Evolutionary conservation across 2,329 filamentous ascomycete species (phyloP).

Genomic region (Camillea tinctor): DNA sequence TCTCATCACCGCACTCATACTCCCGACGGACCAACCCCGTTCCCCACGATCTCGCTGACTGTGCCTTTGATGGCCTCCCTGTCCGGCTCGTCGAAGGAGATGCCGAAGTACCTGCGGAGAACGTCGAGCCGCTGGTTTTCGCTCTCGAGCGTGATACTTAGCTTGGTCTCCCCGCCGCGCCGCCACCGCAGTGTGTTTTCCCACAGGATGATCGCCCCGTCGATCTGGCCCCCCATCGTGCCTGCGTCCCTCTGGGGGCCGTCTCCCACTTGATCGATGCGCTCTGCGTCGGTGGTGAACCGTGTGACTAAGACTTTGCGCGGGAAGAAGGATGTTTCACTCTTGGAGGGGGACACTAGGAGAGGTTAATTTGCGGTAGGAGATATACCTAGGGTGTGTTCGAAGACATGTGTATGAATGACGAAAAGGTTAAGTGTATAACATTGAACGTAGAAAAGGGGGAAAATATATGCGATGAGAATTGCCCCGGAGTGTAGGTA

Average conservation of each 20-base stretch:
- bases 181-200: constrained; percentile 42
- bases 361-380: neutral
- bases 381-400: neutral
- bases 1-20: neutral
- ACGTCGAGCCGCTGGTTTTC: neutral
- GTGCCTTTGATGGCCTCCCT: constrained; percentile 1
- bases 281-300: constrained; percentile 38
- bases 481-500: too few relatives aligned
- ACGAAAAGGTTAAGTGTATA: neutral
- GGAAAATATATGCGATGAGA: too few relatives aligned
- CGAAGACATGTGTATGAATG: too few relatives aligned
- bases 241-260: constrained; percentile 37
- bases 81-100: neutral
- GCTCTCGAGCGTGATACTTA: neutral
- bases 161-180: constrained; percentile 36
- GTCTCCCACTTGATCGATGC: constrained; percentile 27
- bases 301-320: constrained; percentile 35
- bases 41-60: neutral
- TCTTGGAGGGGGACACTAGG: constrained; percentile 27
- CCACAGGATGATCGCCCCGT: constrained; percentile 35
- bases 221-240: constrained; percentile 35
- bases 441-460: neutral
- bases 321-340: constrained; percentile 35
- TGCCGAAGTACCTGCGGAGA: neutral
- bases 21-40: too few relatives aligned